phyloP scores from a whole-genome alignment of 2,329 filamentous ascomycete species.

The Trichophyton benhamiae region DNA sequence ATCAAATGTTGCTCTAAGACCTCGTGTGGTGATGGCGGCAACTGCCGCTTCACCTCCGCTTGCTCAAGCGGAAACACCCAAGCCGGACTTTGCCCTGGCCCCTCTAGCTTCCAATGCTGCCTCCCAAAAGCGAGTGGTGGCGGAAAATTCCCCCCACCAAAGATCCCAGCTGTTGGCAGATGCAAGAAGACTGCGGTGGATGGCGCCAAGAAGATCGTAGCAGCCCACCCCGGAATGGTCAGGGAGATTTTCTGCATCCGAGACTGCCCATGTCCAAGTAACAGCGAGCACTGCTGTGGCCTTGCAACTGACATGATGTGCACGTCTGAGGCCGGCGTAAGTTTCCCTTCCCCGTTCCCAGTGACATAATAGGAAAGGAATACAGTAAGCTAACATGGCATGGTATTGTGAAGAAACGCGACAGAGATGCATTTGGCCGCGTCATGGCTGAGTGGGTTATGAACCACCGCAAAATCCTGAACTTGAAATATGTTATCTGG shows the following conservation, averaged over 20 bases:
- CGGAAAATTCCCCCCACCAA: conserved; percentile 3
- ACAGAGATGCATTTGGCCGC: conserved; percentile 27
- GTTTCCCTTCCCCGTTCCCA: conserved; percentile 14
- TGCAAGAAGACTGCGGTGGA: conserved; percentile 6
- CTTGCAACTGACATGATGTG: conserved; percentile 8
- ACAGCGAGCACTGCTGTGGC: conserved; percentile 7
- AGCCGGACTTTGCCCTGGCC: neutral
- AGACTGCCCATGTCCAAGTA: conserved; percentile 3
- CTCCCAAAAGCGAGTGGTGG: neutral
- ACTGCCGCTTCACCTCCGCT: neutral
- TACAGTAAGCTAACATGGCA: conserved; percentile 16
- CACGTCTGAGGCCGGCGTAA: conserved; percentile 13
- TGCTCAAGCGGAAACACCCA: conserved; percentile 3
- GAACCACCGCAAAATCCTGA: conserved; percentile 31
- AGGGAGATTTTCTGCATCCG: conserved; percentile 5
- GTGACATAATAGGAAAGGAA: conserved; percentile 14
- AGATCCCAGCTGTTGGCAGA: neutral
- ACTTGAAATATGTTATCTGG: conserved; percentile 41
- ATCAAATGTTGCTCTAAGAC: conserved; percentile 4
- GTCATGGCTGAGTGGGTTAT: conserved; percentile 41
- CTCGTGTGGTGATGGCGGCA: neutral
- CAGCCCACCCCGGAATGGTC: neutral
- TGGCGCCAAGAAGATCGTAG: conserved; percentile 1
- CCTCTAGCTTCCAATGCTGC: conserved; percentile 1
- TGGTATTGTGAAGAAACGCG: conserved; percentile 11